These are phyloP conservation scores for Psilocybe sp. DNA, from an alignment of 768 basidiomycete genomes.

Conservation along the genomic window DNA sequence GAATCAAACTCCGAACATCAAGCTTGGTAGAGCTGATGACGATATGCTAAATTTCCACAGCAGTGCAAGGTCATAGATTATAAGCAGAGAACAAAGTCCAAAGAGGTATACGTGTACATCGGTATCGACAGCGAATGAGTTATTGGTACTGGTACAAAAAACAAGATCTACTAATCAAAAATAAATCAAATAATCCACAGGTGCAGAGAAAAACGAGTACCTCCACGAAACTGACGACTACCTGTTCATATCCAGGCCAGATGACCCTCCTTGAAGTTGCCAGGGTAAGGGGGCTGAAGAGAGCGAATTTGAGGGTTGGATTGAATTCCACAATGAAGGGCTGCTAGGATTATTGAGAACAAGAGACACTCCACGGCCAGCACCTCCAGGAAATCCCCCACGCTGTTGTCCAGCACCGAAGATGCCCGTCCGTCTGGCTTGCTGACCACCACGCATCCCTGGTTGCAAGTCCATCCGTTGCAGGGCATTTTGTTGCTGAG, in stretches of 20 bases:
- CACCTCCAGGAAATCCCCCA: conserved; percentile 29
- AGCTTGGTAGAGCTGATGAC: no score
- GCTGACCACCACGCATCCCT: conserved; percentile 50
- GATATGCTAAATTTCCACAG: no score
- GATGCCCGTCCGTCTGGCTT: conserved; percentile 55
- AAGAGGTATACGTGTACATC: no score
- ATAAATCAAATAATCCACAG: conserved; percentile 6
- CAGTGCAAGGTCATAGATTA: no score
- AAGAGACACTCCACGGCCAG: conserved; percentile 23
- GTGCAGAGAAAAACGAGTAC: conserved; percentile 6
- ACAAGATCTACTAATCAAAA: conserved; percentile 6
- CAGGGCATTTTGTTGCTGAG: conserved; percentile 31
- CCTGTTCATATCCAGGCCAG: conserved; percentile 18
- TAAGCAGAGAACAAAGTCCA: no score
- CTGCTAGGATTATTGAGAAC: conserved; percentile 25
- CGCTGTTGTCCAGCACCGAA: conserved; percentile 46
- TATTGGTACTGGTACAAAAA: not conserved
- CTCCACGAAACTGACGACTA: conserved; percentile 4
- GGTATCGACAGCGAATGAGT: no score
- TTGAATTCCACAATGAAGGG: conserved; percentile 38
- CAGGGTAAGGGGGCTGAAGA: conserved; percentile 41
- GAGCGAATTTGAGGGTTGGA: conserved; percentile 34
- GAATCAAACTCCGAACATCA: no score
- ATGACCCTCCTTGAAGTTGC: conserved; percentile 25
- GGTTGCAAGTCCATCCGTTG: conserved; percentile 53